These are phyloP conservation scores for Geopyxis carbonaria DNA, from an alignment of 495 filamentous ascomycete species.

Conservation along the genomic window DNA sequence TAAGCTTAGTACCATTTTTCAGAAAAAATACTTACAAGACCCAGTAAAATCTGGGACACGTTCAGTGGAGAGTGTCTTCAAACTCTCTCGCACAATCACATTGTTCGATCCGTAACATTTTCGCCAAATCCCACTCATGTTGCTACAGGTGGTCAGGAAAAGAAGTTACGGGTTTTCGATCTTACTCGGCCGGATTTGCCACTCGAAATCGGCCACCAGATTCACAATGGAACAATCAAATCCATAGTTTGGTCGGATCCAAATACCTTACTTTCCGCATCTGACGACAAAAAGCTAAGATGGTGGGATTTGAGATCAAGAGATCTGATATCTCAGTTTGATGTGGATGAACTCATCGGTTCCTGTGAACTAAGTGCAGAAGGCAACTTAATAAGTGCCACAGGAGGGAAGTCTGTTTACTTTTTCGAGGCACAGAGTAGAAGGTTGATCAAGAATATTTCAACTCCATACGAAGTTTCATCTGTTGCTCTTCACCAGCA, in stretches of 20 bases:
- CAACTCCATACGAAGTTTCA: slow-evolving; percentile 66
- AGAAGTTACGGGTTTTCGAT: slow-evolving; percentile 91
- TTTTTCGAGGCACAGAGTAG: slow-evolving; percentile 69
- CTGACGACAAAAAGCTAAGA: slow-evolving; percentile 74
- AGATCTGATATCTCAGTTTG: slow-evolving; percentile 49
- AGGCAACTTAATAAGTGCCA: slow-evolving; percentile 21
- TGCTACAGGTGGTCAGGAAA: slow-evolving; percentile 87
- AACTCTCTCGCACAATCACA: slow-evolving; percentile 79
- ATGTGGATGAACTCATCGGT: slow-evolving; percentile 65
- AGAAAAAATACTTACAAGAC: slow-evolving; percentile 2
- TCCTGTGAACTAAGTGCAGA: slow-evolving; percentile 68
- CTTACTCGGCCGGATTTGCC: slow-evolving; percentile 32
- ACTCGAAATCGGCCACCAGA: slow-evolving; percentile 72
- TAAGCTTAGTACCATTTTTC: slow-evolving; percentile 29
- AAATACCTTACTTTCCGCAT: slow-evolving; percentile 72
- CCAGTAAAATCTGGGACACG: slow-evolving; percentile 89
- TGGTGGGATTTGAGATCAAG: slow-evolving; percentile 84
- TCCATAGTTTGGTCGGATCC: slow-evolving; percentile 87
- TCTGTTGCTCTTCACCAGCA: slow-evolving; percentile 73
- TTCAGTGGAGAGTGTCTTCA: slow-evolving; percentile 79
- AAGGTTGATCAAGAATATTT: slow-evolving; percentile 57
- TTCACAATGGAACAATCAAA: slow-evolving; percentile 78
- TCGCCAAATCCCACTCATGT: slow-evolving; percentile 58
- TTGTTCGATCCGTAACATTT: slow-evolving; percentile 85
- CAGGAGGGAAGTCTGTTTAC: slow-evolving; percentile 79